Evolutionary conservation across 495 filamentous ascomycete genomes (phyloP).

Genomic region (Bacidia gigantensis): DNA sequence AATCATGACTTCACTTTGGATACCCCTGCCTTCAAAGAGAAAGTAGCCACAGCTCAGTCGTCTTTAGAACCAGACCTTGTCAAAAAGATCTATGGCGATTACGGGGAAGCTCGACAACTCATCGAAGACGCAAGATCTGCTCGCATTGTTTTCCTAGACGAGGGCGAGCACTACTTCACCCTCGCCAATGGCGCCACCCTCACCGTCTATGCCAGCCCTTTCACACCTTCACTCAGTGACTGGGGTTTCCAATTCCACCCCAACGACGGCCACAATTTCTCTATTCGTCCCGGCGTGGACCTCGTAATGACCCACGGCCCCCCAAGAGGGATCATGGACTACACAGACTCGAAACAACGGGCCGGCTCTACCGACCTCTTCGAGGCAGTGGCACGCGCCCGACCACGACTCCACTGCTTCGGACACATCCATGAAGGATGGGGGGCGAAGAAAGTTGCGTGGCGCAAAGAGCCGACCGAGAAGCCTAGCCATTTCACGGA

Average conservation of each 20-base stretch:
- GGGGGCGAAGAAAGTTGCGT: conserved; percentile 47
- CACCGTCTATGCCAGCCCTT: conserved; percentile 53
- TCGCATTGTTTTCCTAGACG: conserved; percentile 46
- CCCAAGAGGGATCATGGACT: conserved; percentile 42
- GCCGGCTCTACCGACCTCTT: conserved; percentile 48
- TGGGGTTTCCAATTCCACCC: conserved; percentile 47
- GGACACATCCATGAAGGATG: conserved; percentile 61
- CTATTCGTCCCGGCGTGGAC: conserved; percentile 34
- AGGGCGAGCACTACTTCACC: conserved; percentile 42
- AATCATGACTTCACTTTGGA: conserved; percentile 62
- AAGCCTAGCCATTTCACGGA: conserved; percentile 30
- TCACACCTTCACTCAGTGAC: conserved; percentile 39
- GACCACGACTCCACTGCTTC: conserved; percentile 53
- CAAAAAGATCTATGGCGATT: conserved; percentile 21
- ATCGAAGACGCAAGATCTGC: conserved; percentile 21
- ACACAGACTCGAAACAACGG: conserved; percentile 19
- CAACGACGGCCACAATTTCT: conserved; percentile 33
- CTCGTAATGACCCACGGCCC: conserved; percentile 59
- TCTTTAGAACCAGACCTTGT: conserved; percentile 20
- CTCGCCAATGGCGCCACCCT: conserved; percentile 44
- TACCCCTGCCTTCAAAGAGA: conserved; percentile 20
- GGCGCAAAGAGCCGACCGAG: conserved; percentile 27
- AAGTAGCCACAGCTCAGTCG: conserved; percentile 21
- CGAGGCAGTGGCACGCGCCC: conserved; percentile 34
- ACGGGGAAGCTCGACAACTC: conserved; percentile 21